Conservation (phyloP, 805 yeast genomes). For the Saturnispora ahearnii region DNA sequence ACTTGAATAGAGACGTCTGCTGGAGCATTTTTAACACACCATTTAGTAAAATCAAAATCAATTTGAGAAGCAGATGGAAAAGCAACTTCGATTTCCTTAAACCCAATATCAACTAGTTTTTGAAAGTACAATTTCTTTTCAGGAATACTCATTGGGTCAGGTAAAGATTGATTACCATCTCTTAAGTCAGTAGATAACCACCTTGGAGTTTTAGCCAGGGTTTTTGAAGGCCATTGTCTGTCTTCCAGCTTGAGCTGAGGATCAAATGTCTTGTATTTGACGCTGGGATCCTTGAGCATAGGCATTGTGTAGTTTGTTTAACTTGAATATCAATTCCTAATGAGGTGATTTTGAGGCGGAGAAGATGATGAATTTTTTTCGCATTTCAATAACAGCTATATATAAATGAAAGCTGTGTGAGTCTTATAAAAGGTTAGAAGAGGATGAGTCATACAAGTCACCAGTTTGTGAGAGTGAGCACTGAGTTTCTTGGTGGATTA, state of each 20-base stretch:
- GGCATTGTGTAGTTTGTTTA: constrained; percentile 13
- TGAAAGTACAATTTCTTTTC: constrained; percentile 66
- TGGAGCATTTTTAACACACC: constrained; percentile 66
- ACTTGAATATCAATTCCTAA: not conserved
- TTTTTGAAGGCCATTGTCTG: constrained; percentile 62
- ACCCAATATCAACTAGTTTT: constrained; percentile 63
- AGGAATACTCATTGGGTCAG: constrained; percentile 79
- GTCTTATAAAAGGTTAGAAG: not conserved
- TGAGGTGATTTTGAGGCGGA: not conserved
- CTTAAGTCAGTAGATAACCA: constrained; percentile 80
- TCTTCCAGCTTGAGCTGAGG: constrained; percentile 44
- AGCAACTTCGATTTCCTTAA: constrained; percentile 76
- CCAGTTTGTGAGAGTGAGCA: constrained; percentile 28
- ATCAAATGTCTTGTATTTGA: constrained; percentile 51
- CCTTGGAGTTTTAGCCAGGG: constrained; percentile 57
- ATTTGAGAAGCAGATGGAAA: constrained; percentile 75
- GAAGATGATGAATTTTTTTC: not conserved
- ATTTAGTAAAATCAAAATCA: constrained; percentile 74
- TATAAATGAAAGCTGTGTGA: not conserved
- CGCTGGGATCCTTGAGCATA: constrained; percentile 50
- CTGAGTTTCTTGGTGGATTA: constrained; percentile 64
- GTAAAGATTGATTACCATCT: constrained; percentile 79
- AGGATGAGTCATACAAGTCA: constrained; percentile 2
- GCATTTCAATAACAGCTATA: too few relatives aligned
- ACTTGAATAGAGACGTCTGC: constrained; percentile 72